phyloP scores from a whole-genome alignment of 2,329 filamentous ascomycete species.

The Bipolaris bicolor region DNA sequence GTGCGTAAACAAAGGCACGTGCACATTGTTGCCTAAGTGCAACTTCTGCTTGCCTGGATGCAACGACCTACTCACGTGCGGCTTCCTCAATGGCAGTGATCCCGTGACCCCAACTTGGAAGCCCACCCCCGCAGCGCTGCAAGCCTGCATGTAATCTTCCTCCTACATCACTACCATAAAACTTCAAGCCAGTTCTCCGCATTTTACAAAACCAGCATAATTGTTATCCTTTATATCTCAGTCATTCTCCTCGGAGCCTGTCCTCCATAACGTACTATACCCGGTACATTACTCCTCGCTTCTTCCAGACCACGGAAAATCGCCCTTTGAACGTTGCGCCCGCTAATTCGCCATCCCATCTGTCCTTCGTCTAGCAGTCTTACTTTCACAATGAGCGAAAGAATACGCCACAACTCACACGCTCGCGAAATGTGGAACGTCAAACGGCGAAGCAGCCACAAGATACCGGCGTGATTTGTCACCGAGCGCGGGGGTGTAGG shows the following conservation, averaged over 20 bases:
- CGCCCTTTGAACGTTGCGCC: background rate
- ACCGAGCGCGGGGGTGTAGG: background rate
- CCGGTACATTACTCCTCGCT: background rate
- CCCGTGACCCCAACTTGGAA: no score
- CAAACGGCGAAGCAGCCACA: slow-evolving; percentile 1
- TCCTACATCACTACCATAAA: no score
- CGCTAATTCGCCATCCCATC: background rate
- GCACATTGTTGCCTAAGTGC: no score
- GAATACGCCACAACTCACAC: background rate
- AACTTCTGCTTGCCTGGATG: no score
- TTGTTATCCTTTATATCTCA: background rate
- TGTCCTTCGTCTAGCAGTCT: background rate
- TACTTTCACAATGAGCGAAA: background rate
- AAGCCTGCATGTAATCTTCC: no score
- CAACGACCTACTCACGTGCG: no score
- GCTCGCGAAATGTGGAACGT: background rate
- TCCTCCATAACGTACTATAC: slow-evolving; percentile 2
- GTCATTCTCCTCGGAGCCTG: background rate
- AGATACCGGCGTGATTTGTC: background rate
- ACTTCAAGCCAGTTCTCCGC: no score
- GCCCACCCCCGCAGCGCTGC: no score
- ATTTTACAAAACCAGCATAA: no score
- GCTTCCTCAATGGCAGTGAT: no score
- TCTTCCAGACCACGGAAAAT: background rate
- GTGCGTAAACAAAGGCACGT: no score